phyloP scores from a whole-genome alignment of 164 flowering plant species.

The Vitis rupestris region DNA sequence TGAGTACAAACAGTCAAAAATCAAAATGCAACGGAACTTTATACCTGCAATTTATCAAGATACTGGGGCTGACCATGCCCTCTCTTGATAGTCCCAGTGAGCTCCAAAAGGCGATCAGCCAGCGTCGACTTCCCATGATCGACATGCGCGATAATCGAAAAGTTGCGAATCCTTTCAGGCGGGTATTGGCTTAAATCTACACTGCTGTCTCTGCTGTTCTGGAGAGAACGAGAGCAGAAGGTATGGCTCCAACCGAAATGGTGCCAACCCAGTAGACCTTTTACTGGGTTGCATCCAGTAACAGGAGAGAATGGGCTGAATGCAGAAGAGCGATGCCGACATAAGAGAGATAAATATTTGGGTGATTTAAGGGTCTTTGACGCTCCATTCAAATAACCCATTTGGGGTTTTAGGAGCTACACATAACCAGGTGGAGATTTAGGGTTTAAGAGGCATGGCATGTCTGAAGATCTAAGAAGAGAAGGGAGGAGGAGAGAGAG shows the following conservation, averaged over 20 bases:
- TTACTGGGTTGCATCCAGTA: constrained; percentile 1
- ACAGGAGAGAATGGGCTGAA: constrained; percentile 13
- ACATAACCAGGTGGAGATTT: too few species aligned
- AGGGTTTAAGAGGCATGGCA: too few species aligned
- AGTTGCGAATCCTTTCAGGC: constrained; percentile 77
- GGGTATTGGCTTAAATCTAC: constrained; percentile 75
- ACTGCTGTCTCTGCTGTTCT: constrained; percentile 25
- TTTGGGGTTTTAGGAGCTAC: constrained; percentile 14
- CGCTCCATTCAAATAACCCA: constrained; percentile 39
- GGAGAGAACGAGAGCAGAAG: constrained; percentile 56
- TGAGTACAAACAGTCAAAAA: too few species aligned
- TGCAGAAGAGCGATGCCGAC: constrained; percentile 1
- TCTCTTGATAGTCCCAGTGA: constrained; percentile 85
- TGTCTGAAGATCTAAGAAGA: too few species aligned
- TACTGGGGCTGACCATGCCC: constrained; percentile 99
- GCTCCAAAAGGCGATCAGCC: constrained; percentile 93
- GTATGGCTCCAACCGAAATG: constrained; percentile 18
- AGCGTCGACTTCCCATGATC: constrained; percentile 98
- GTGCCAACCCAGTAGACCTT: constrained; percentile 1
- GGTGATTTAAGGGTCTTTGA: constrained; percentile 29
- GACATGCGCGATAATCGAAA: constrained; percentile 94
- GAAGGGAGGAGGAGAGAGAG: too few species aligned
- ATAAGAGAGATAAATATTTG: constrained; percentile 9
- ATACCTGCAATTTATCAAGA: constrained; percentile 93
- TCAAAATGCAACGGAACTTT: not conserved